phyloP scores from a whole-genome alignment of 1,284 basidiomycete species.

The Trametes hirsuta region DNA sequence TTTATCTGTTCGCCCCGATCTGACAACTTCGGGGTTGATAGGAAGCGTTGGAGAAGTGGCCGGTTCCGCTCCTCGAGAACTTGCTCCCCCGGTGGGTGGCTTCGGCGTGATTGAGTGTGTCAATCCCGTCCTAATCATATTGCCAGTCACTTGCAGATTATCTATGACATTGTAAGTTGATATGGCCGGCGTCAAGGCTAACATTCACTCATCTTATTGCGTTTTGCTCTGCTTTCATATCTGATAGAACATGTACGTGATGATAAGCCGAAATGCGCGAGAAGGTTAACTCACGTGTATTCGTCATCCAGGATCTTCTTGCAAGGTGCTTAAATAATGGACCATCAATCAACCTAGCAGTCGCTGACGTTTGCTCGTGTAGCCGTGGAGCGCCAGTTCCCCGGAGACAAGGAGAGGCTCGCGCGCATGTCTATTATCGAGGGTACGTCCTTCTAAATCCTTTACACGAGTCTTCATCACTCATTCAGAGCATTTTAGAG shows the following conservation, averaged over 20 bases:
- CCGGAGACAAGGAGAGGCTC: conserved; percentile 79
- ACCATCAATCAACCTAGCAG: not conserved
- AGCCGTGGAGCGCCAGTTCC: conserved; percentile 89
- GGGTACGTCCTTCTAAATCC: conserved; percentile 43
- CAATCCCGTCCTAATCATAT: not conserved
- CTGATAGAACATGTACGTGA: conserved; percentile 52
- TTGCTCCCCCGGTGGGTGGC: conserved; percentile 64
- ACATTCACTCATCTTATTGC: not conserved
- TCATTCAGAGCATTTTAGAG: conserved; percentile 50
- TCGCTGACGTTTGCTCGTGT: conserved; percentile 27
- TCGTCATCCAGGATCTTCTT: conserved; percentile 57
- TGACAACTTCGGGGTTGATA: conserved; percentile 28
- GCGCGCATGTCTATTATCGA: conserved; percentile 90
- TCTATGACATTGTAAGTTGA: conserved; percentile 79
- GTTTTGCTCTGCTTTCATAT: not conserved
- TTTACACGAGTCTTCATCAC: not conserved
- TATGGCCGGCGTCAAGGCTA: too few species aligned
- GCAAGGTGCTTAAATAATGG: conserved; percentile 37
- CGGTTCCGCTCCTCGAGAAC: conserved; percentile 80
- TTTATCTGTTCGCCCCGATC: not conserved
- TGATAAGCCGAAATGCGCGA: not conserved
- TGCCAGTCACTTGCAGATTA: conserved; percentile 79
- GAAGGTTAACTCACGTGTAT: not conserved
- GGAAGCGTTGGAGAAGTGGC: conserved; percentile 88
- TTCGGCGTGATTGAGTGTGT: not conserved